Conservation (phyloP, 2,329 filamentous ascomycete species). For the Penicillium sp. region DNA sequence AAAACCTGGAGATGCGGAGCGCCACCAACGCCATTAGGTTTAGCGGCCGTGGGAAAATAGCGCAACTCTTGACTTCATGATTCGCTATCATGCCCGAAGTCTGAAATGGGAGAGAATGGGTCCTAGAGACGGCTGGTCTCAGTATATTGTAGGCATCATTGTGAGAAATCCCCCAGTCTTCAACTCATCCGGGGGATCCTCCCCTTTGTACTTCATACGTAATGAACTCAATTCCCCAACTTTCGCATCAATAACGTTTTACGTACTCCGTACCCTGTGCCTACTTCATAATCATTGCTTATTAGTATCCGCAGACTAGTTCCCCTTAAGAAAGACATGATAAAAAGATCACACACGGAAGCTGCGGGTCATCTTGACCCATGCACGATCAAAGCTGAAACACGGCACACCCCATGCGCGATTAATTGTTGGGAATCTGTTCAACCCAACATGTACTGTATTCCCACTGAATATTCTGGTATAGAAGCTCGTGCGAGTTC, state of each 20-base stretch:
- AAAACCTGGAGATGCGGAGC: constrained; percentile 2
- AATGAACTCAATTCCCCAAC: background rate
- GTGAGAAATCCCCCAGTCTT: background rate
- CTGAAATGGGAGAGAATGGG: background rate
- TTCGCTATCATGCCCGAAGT: constrained; percentile 3
- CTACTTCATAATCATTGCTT: background rate
- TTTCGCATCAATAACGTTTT: background rate
- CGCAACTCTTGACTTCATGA: constrained; percentile 3
- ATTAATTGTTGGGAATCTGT: background rate
- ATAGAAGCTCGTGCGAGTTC: background rate
- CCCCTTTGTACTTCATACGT: background rate
- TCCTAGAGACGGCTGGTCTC: background rate
- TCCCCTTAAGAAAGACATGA: background rate
- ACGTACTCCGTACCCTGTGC: background rate
- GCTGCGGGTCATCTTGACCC: background rate
- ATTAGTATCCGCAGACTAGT: background rate
- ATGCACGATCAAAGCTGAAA: background rate
- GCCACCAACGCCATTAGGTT: constrained; percentile 12
- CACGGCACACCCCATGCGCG: background rate
- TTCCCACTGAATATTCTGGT: background rate
- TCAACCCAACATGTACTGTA: no score
- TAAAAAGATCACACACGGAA: background rate
- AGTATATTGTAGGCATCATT: background rate
- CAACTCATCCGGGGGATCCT: background rate
- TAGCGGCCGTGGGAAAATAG: constrained; percentile 2